phyloP scores from a whole-genome alignment of 2,329 filamentous ascomycete species.

The Chrysosporium keratinophilum region DNA sequence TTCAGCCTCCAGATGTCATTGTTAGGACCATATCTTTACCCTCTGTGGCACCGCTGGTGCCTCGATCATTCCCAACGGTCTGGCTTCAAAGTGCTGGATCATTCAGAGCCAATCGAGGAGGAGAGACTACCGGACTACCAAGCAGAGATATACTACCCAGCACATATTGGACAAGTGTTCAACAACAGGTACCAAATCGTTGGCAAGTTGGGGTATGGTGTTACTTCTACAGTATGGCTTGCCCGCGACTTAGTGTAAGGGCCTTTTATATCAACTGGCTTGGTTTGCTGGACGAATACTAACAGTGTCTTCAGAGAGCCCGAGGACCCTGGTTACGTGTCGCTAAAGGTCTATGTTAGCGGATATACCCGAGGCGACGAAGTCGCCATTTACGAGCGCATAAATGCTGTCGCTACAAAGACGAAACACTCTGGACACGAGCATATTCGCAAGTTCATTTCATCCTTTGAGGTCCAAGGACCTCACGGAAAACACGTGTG shows the following conservation, averaged over 20 bases:
- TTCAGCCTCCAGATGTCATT: no score
- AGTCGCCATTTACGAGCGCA: not conserved
- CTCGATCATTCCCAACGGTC: no score
- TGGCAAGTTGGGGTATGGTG: constrained; percentile 20
- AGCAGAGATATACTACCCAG: constrained; percentile 15
- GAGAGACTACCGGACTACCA: constrained; percentile 14
- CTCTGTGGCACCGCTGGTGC: no score
- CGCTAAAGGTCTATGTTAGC: constrained; percentile 8
- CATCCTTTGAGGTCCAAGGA: constrained; percentile 12
- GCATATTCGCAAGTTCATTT: constrained; percentile 2
- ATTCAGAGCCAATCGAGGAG: constrained; percentile 14
- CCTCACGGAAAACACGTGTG: constrained; percentile 11
- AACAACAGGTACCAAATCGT: constrained; percentile 18
- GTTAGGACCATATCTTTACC: no score
- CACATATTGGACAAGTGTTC: constrained; percentile 13
- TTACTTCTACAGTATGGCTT: constrained; percentile 21
- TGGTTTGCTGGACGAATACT: no score
- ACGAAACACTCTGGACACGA: not conserved
- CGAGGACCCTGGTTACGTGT: no score
- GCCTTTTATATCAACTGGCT: no score
- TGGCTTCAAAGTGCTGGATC: constrained; percentile 10
- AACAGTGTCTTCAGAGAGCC: no score
- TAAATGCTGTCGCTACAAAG: not conserved
- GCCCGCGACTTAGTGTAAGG: constrained; percentile 17
- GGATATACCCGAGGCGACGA: constrained; percentile 4